Conservation (phyloP, 345 rosid species). For the Hypericum perforatum region DNA sequence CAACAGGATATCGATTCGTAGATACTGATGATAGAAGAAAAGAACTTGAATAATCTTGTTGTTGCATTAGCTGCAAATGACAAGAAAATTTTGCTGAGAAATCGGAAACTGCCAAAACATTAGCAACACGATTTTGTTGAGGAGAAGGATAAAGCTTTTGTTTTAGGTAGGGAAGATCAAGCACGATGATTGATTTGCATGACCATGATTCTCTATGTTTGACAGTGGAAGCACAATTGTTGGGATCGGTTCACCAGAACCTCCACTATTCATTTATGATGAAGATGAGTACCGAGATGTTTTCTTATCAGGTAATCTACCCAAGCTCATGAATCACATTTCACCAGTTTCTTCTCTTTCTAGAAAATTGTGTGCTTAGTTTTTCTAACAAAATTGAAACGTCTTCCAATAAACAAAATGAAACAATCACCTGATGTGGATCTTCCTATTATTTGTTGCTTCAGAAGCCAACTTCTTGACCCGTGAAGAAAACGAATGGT, state of each 20-base stretch:
- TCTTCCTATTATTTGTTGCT: conserved; percentile 5
- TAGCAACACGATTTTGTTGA: no score
- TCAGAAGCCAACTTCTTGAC: conserved; percentile 80
- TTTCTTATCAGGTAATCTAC: conserved; percentile 66
- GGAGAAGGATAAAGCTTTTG: no score
- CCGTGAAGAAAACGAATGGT: conserved; percentile 74
- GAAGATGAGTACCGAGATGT: conserved; percentile 73
- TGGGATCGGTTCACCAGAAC: conserved; percentile 90
- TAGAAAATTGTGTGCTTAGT: neutral
- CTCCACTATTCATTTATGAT: conserved; percentile 74
- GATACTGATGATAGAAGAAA: no score
- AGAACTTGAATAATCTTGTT: no score
- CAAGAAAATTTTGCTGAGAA: no score
- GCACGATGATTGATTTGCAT: no score
- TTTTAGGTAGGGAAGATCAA: no score
- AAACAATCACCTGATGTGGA: neutral
- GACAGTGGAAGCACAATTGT: conserved; percentile 91
- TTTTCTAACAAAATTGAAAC: no score
- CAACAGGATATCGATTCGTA: no score
- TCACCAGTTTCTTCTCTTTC: conserved; percentile 1
- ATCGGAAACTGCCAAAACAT: no score
- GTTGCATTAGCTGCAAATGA: no score
- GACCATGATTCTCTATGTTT: conserved; percentile 5
- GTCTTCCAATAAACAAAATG: no score
- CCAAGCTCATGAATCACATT: neutral